Evolutionary conservation across 225 moss, liverwort and hornwort genomes (phyloP).

Genomic region (Takakia lepidozioides): DNA sequence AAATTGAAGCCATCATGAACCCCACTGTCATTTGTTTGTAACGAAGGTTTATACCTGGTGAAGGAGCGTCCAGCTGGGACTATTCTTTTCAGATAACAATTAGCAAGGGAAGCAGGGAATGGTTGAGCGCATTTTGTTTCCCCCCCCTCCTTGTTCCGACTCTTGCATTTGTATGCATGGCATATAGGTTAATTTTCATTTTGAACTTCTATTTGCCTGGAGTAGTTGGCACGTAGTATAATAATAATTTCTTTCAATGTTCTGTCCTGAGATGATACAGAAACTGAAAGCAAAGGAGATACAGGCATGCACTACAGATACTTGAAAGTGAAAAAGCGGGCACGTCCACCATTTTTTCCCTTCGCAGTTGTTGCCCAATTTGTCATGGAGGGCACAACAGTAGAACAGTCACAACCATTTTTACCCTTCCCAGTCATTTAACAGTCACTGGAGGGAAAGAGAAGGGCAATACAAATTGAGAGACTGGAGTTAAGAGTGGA

Average conservation of each 20-base stretch:
- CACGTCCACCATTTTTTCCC: too few relatives aligned
- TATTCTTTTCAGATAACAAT: neutral
- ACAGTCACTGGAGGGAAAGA: too few relatives aligned
- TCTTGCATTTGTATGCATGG: constrained; percentile 1
- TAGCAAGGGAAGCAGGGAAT: neutral
- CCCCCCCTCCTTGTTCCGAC: neutral
- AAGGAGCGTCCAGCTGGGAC: neutral
- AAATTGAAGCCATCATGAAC: neutral
- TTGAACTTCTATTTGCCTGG: too few relatives aligned
- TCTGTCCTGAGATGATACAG: constrained; percentile 14
- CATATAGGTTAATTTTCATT: neutral
- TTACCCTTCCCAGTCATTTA: too few relatives aligned
- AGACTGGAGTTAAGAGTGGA: too few relatives aligned
- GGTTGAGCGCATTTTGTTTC: neutral
- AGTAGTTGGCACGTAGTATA: neutral
- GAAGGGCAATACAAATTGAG: too few relatives aligned
- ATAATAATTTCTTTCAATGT: neutral
- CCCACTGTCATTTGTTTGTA: neutral
- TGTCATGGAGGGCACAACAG: too few relatives aligned
- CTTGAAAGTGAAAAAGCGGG: too few relatives aligned
- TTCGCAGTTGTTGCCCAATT: too few relatives aligned
- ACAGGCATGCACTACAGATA: too few relatives aligned
- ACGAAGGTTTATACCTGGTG: neutral
- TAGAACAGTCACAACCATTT: too few relatives aligned
- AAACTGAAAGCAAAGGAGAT: constrained; percentile 33